Base-by-base conservation (phyloP, 345 rosid species). In the Gossypium longicalyx region DNA sequence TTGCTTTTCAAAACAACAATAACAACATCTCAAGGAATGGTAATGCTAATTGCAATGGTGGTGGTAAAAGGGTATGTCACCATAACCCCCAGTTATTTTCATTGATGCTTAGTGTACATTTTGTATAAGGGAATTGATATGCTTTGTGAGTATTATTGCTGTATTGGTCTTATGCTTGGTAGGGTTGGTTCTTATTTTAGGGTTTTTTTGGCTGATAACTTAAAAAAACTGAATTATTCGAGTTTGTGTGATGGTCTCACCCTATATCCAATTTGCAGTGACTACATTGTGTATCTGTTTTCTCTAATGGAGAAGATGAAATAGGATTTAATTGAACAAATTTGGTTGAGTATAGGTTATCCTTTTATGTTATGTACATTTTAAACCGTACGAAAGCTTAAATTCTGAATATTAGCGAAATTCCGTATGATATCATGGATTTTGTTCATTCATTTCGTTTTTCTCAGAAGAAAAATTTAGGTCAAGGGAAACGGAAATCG, bases 401-500 rank as follows among this genome's bases (percentile, higher is more conserved):
- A 17, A 56, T 45, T 44, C 27, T 1, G 16, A 19, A 13, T 43
- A 10, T 67, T 25, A 22, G 10, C 13, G 6, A 15, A 20, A 43
- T 53, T 54, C 17, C 3, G 2, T 11, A 56, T 12, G 2, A 48
- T 57, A 59, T 61, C 51, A 23, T 34, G 63, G 43, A 48, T 15
- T 52, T 22, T 58, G 34, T 70, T 79, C 49, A 16, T 76, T 79
- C 73, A n/a, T 76, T 20, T 71, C 34, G 34, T 61, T 67, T 81
- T 43, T 65, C 25, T 65, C 82, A 91, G 95, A 93, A 88, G 90
- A 91, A 87, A 79, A 88, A 60, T 69, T 89, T 71, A 49, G 80
- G 82, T 79, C 97, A 89, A 84, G 96, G 92, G 74, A 91, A 79
- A 76, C 79, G 94, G 20, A 88, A 90, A 75, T 76, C 88, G 82